Evolutionary conservation across 2,329 filamentous ascomycete genomes (phyloP), one percentile per base, ranked within the genome.

Genomic region (Colletotrichum cordylinicola): DNA sequence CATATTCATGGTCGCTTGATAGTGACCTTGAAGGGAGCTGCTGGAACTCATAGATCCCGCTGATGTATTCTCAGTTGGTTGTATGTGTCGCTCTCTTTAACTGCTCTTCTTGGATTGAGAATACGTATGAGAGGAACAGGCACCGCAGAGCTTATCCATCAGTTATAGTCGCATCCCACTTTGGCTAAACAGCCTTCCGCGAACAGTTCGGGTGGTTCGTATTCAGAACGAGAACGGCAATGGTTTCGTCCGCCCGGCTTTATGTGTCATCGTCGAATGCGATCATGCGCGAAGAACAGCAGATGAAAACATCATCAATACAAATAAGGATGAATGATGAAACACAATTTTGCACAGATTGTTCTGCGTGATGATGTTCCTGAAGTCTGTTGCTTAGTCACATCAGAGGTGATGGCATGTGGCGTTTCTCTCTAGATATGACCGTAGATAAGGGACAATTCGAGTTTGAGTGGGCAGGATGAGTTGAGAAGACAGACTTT

Each of bases 41-140:
- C 12, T 21, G 21, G 43, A 13, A 4, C n/a, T 52, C 12, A 13
- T 1, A n/a, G 6, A 2, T 21, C 10, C 7, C n/a, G n/a, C 0
- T 16, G 0, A 21, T 21, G n/a, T n/a, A 52, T 0, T 6, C 21
- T 8, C n/a, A 13, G 9, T 12, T 1, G 43, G 12, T 21, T 52
- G n/a, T 8, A 21, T 0, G n/a, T 4, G 13, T 1, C 8, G 43
- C 21, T 10, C 43, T 21, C 18, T 7, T 10, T n/a, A 13, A 3
- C 4, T 13, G 43, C 43, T 52, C 43, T 21, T 52, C 43, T 10
- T 13, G 4, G 3, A 52, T 21, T 21, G n/a, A 21, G n/a, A 52
- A 21, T 13, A 52, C 10, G 10, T 4, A 52, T 21, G n/a, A 12
- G 12, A 52, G n/a, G n/a, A 13, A 52, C 43, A 52, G 43, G n/a